Percentiles rank a stretch among this genome's conserved stretches.
phyloP scores from a whole-genome alignment of 495 filamentous ascomycete genomes.

The Penicillium verhagenii region DNA sequence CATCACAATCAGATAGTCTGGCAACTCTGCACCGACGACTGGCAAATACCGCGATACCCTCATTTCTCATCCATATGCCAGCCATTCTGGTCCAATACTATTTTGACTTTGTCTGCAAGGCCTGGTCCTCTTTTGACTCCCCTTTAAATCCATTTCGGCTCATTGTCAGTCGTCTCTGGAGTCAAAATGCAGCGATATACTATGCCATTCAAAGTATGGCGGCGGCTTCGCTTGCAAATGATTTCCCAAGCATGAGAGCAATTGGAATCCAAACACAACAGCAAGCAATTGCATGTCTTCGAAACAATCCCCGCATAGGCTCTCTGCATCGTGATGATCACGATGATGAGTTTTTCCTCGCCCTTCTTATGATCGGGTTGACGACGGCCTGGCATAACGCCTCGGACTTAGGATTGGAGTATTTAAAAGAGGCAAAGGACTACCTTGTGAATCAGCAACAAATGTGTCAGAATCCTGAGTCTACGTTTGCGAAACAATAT shows the following conservation, averaged over 20 bases:
- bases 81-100: conserved; percentile 28
- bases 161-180: conserved; percentile 27
- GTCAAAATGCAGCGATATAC: conserved; percentile 25
- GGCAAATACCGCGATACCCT: conserved; percentile 19
- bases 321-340: conserved; percentile 16
- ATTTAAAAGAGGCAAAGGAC: conserved; percentile 25
- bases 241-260: conserved; percentile 23
- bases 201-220: conserved; percentile 30
- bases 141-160: conserved; percentile 25
- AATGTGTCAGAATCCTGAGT: conserved; percentile 17
- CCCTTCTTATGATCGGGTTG: conserved; percentile 25
- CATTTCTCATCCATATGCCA: conserved; percentile 26
- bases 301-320: conserved; percentile 15
- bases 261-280: conserved; percentile 27
- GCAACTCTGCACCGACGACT: conserved; percentile 21
- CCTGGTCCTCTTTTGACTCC: conserved; percentile 30
- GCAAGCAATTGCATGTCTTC: conserved; percentile 26
- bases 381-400: conserved; percentile 26
- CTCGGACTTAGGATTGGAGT: conserved; percentile 21
- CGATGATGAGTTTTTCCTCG: conserved; percentile 27
- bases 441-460: conserved; percentile 19
- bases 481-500: conserved; percentile 24
- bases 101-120: conserved; percentile 27
- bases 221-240: conserved; percentile 25
- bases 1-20: conserved; percentile 13